Conservation (phyloP, 257 asterid genomes). For the Buddleja alternifolia region DNA sequence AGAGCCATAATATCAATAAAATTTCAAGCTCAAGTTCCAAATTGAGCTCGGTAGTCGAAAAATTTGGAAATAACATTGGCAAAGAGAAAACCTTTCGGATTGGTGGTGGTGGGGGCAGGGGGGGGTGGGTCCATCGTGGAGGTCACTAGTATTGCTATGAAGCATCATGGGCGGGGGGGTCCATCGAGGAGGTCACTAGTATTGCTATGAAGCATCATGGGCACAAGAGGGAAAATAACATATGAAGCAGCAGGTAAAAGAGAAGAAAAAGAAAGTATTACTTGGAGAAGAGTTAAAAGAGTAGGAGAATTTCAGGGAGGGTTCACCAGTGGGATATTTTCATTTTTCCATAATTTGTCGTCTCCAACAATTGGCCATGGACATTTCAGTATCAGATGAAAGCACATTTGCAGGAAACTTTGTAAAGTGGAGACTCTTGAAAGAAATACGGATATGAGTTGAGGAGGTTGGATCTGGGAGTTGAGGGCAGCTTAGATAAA, state of each 20-base stretch:
- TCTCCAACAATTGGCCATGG: neutral
- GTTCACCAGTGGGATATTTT: neutral
- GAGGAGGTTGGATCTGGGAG: neutral
- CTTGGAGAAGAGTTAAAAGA: neutral
- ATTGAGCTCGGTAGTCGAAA: constrained; percentile 5
- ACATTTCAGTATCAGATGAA: neutral
- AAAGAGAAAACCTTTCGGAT: neutral
- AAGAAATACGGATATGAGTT: neutral
- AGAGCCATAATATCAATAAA: constrained; percentile 13
- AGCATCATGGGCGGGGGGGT: no score
- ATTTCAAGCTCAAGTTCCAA: constrained; percentile 17
- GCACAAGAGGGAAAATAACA: neutral
- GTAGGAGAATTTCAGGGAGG: neutral
- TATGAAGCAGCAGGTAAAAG: neutral
- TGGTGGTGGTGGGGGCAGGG: no score
- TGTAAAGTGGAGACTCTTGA: neutral
- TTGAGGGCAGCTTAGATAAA: neutral
- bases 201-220: no score
- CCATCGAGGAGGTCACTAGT: no score
- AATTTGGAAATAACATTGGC: constrained; percentile 9
- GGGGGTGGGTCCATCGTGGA: no score
- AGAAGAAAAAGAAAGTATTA: neutral
- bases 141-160: constrained; percentile 21
- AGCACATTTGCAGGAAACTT: neutral
- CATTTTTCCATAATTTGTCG: neutral